Evolutionary conservation across 768 basidiomycete species (phyloP), one percentile per base, ranked within the genome.

Genomic region (Tephrocybe sp.): DNA sequence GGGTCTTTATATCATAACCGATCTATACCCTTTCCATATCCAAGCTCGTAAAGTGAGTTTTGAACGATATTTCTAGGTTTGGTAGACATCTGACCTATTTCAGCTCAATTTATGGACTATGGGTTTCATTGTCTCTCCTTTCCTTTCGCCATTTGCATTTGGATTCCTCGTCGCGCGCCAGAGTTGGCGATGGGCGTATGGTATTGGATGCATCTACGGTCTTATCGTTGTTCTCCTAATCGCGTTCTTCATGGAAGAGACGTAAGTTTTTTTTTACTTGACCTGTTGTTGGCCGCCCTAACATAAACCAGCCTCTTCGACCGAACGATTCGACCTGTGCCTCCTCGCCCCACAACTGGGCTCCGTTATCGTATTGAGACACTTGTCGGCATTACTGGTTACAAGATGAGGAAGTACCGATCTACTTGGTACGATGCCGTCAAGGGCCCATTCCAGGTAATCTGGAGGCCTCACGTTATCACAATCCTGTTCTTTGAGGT

Each of bases 91-190:
- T 52, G 11, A 43, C 34, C 5, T 5, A 13, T 3, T 20, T 13
- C 52, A 85, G 82, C 72, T 87, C 32, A 85, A 84, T 56, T 65
- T 83, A 44, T 86, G 84, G 85, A 86, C 84, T 3, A 81, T 87
- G 76, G 86, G 84, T 1, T 84, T 87, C 68, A 76, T 87, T 59
- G 63, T 85, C 22, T 83, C 83, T 12, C 83, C 80, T 9, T 82
- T 82, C 70, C 58, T 80, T 9, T 83, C 82, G 2, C 86, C 85
- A 0, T 85, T 84, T 59, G 73, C 78, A 0, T 82, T 85, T 54
- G 85, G 86, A 3, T 88, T 85, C 71, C 69, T 87, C 4, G 81
- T 82, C 2, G 84, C 83, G 0, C 70, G 78, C 5, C 72, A 76
- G 14, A 73, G 68, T 45, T 85, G 80, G 80, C 65, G 83, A 39